A percentile compares a stretch with the other conserved stretches of the same genome.
These are phyloP conservation scores for Chiua virens DNA, from an alignment of 768 basidiomycete genomes.

Conservation along the genomic window DNA sequence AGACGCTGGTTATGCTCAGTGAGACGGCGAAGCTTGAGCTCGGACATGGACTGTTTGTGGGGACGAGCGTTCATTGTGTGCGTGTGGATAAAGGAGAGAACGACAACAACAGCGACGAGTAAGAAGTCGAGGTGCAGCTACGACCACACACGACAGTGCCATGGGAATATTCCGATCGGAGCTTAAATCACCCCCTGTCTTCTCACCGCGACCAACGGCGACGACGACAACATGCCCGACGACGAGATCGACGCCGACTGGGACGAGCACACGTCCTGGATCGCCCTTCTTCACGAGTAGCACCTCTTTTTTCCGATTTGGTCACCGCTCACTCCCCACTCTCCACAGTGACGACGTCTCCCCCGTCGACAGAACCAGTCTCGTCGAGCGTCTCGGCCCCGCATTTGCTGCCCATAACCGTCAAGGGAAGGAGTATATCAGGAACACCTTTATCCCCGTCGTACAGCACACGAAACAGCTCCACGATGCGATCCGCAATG, in stretches of 20 bases:
- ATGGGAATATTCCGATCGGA: conserved; percentile 18
- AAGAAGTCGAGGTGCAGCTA: conserved; percentile 15
- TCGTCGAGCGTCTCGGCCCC: conserved; percentile 48
- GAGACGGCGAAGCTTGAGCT: conserved; percentile 91
- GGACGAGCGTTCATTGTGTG: conserved; percentile 67
- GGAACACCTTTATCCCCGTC: conserved; percentile 36
- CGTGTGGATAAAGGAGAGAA: conserved; percentile 4
- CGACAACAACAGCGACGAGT: neutral
- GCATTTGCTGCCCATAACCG: conserved; percentile 34
- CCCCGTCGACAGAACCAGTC: conserved; percentile 42
- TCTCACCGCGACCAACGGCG: neutral
- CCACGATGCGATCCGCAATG: conserved; percentile 34
- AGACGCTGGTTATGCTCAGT: conserved; percentile 93
- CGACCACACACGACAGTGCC: conserved; percentile 1
- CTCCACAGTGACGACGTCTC: conserved; percentile 36
- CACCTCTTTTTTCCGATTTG: neutral
- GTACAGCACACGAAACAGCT: conserved; percentile 34
- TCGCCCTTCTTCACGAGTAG: conserved; percentile 31
- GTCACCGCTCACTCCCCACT: conserved; percentile 3
- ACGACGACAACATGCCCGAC: conserved; percentile 6
- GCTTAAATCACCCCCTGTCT: conserved; percentile 16
- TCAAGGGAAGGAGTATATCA: conserved; percentile 30
- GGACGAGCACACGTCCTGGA: conserved; percentile 30
- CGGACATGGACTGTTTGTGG: conserved; percentile 95
- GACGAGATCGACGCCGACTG: conserved; percentile 14